Evolutionary conservation across 257 asterid species (phyloP), one percentile per base, ranked within the genome.

Genomic region (Linderniella brevidens): DNA sequence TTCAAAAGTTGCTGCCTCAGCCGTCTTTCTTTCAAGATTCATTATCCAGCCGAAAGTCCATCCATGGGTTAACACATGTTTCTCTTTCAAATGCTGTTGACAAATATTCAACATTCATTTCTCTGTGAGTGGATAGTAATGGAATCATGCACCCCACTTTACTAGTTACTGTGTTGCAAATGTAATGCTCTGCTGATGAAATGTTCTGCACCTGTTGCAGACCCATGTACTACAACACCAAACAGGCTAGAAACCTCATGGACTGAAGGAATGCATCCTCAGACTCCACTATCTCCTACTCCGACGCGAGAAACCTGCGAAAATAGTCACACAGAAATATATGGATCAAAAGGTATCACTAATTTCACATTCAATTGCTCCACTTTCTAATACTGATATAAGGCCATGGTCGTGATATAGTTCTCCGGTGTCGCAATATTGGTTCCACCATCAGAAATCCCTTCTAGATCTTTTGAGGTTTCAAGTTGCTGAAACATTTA

Each of bases 1-100:
- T 58, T 86, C 97, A 32, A 14, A 63, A 40, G 46, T 84, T 65
- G 97, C 97, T 56, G 94, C 97, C 55, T 79, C 94, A 17, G 75
- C 77, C 46, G 54, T 87, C 62, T 83, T 83, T 75, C 82, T 87
- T 46, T 71, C 93, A 35, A 75, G 76, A 53, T 54, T 78, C 19
- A 74, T 63, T 19, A 49, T 76, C 47, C 67, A 57, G 44, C 92
- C 95, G 32, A 49, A 53, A 38, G 37, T 11, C 48, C 76, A 65
- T 48, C 95, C 81, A 19, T 87, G 97, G 95, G 97, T 87, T 65
- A 65, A 13, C 37, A 13, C 4, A 45, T 45, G 11, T 4, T 13
- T 45, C 12, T 45, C 18, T n/a, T 6, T 45, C 4, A 6, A 37
- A 8, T 8, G 8, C 11, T 37, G 11, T 37, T 37, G 11, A 37